Conservation (phyloP, 2,329 filamentous ascomycete species). For the Lecanosticta acicola region DNA sequence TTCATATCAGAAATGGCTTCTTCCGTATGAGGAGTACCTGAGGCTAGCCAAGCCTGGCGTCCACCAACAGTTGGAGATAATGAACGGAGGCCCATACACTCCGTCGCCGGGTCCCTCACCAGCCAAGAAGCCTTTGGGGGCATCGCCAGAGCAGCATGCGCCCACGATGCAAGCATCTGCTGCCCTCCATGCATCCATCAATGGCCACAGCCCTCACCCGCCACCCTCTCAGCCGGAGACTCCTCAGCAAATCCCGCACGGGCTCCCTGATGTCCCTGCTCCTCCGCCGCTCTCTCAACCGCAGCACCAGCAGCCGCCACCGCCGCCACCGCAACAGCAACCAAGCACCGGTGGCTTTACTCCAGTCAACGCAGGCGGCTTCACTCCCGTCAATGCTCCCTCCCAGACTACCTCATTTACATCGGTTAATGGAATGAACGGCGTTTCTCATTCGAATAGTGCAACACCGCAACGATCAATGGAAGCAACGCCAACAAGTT, state of each 20-base stretch:
- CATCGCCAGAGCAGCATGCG: constrained; percentile 54
- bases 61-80: constrained; percentile 89
- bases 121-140: constrained; percentile 51
- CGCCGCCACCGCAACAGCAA: constrained; percentile 39
- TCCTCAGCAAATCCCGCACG: constrained; percentile 16
- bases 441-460: constrained; percentile 30
- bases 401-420: constrained; percentile 44
- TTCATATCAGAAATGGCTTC: constrained; percentile 94
- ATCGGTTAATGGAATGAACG: constrained; percentile 52
- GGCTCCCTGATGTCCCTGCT: constrained; percentile 24
- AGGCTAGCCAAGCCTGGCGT: constrained; percentile 86
- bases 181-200: constrained; percentile 52
- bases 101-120: constrained; percentile 70
- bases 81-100: constrained; percentile 87
- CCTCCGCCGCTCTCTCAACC: constrained; percentile 50
- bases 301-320: constrained; percentile 35
- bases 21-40: constrained; percentile 93
- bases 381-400: constrained; percentile 59
- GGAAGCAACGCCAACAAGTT: constrained; percentile 49
- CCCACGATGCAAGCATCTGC: constrained; percentile 57
- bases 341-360: constrained; percentile 66
- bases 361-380: constrained; percentile 60
- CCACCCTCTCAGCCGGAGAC: constrained; percentile 11
- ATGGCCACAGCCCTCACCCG: constrained; percentile 27
- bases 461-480: constrained; percentile 21